Conservation (phyloP, 495 filamentous ascomycete genomes). For the Xylaria nigripes region DNA sequence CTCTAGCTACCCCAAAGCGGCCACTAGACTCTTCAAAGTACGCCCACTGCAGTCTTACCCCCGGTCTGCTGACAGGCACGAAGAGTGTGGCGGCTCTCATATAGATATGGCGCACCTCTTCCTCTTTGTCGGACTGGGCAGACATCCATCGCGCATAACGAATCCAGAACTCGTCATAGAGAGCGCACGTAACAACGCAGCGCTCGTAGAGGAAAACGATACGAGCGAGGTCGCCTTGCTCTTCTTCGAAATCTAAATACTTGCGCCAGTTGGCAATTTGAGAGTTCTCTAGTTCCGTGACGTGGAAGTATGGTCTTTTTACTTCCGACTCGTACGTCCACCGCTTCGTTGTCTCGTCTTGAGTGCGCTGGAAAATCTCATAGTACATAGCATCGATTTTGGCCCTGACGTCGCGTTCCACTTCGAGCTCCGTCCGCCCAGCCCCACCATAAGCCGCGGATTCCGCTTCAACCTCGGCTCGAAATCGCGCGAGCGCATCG, state of each 20-base stretch:
- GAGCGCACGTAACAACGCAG: conserved; percentile 82
- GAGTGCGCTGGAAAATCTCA: conserved; percentile 71
- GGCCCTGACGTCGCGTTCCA: conserved; percentile 73
- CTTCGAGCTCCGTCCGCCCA: conserved; percentile 58
- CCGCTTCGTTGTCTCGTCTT: conserved; percentile 83
- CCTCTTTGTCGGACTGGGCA: conserved; percentile 68
- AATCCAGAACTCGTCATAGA: conserved; percentile 97
- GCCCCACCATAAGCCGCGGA: conserved; percentile 31
- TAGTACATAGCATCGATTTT: conserved; percentile 75
- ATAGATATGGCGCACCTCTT: conserved; percentile 91
- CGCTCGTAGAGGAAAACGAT: conserved; percentile 86
- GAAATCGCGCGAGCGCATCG: conserved; percentile 61
- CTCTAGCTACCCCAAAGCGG: conserved; percentile 67
- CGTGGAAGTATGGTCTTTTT: conserved; percentile 95
- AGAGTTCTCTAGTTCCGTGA: conserved; percentile 78
- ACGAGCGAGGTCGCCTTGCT: conserved; percentile 66
- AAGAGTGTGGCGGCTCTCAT: conserved; percentile 77
- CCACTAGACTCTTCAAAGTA: conserved; percentile 85
- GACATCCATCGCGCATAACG: conserved; percentile 97
- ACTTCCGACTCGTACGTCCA: conserved; percentile 95
- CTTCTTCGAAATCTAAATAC: conserved; percentile 94
- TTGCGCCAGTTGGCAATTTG: conserved; percentile 92
- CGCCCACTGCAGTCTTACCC: conserved; percentile 80
- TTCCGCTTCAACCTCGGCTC: conserved; percentile 59
- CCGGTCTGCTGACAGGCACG: conserved; percentile 74